Evolutionary conservation across 2,329 filamentous ascomycete genomes (phyloP), one percentile per base, ranked within the genome.

Genomic region (Claviceps sp.): DNA sequence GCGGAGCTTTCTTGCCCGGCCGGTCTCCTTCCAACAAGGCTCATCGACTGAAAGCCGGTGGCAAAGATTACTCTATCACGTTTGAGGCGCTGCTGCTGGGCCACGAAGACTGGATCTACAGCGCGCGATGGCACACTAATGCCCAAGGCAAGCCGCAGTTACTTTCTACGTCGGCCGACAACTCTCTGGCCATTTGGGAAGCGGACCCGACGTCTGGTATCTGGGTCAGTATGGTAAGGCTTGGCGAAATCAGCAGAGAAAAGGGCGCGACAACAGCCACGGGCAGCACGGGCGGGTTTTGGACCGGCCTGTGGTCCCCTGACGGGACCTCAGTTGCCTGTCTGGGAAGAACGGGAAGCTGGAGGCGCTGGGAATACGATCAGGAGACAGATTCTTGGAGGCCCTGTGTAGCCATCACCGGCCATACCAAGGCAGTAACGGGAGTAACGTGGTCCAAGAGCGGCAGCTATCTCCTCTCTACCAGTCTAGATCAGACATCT

Each of bases 41-140:
- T 0, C 86, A 97, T 64, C 78, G 79, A 51, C 80, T 98, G 53
- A 77, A 78, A 43, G 75, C 79, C 2, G 72, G 69, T 0, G 73
- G 69, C 1, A 73, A 71, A 4, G 83, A 84, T 57, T 91, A 86
- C 66, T 86, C 85, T 6, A 75, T 95, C 52, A 95, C 89, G 0
- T 97, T 98, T 58, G 93, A 98, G 66, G 93, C 93, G 1, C 73
- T 98, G 2, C 77, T 98, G 5, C 78, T 98, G 2, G 93, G 93
- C 8, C 93, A 98, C 62, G 93, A 98, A 64, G 93, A 98, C 62
- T 98, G 93, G 93, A 91, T 98, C 52, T 97, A 95, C 67, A 94
- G 86, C 52, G 83, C 87, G 2, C 74, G 76, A 51, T 96, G 90
- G 90, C 77, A 78, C 53, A 73, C 74, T 6, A 65, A 71, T 44